phyloP scores from a whole-genome alignment of 179 eudicot species.

The Patellifolia procumbens region DNA sequence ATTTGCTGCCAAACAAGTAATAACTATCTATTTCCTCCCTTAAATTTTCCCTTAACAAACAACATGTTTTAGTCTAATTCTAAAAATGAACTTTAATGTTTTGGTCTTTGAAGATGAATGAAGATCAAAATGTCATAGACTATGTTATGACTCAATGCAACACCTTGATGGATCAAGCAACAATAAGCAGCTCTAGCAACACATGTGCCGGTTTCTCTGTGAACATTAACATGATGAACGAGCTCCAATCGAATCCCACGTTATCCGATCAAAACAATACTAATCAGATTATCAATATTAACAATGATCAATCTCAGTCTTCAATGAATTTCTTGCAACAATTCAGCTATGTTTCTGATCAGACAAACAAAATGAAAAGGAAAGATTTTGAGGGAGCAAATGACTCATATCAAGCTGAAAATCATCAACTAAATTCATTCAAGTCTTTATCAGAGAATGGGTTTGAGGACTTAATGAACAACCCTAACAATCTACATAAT shows the following conservation, averaged over 20 bases:
- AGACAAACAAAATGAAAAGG: conserved; percentile 30
- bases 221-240: too few relatives aligned
- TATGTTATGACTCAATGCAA: too few relatives aligned
- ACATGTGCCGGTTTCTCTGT: too few relatives aligned
- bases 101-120: conserved; percentile 46
- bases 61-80: neutral
- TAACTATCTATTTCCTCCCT: neutral
- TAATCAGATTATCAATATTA: conserved; percentile 23
- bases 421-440: conserved; percentile 27
- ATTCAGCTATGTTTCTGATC: conserved; percentile 31
- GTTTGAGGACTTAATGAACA: conserved; percentile 42
- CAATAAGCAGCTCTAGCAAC: too few relatives aligned
- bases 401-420: conserved; percentile 31
- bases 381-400: conserved; percentile 42
- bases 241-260: conserved; percentile 26
- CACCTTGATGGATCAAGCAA: too few relatives aligned
- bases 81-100: neutral
- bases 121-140: conserved; percentile 71
- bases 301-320: too few relatives aligned
- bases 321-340: conserved; percentile 47
- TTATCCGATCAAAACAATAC: conserved; percentile 29
- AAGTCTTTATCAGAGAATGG: conserved; percentile 41
- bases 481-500: too few relatives aligned
- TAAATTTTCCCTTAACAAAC: neutral
- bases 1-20: conserved; percentile 77